Conservation (phyloP, 345 rosid species). For the Sapria himalayana region DNA sequence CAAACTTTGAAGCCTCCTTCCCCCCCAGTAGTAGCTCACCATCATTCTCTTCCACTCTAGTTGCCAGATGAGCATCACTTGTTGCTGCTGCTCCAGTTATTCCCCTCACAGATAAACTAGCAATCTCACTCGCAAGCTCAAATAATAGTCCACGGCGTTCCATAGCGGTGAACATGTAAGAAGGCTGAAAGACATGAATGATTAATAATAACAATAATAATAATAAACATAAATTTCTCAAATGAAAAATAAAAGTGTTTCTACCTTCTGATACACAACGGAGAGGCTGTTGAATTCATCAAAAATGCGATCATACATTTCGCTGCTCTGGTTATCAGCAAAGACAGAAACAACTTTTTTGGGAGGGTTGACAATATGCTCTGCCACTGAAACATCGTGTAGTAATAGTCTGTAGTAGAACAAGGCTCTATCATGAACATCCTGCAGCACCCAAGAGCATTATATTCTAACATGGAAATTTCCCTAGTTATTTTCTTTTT, state of each 20-base stretch:
- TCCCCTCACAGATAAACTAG: slow-evolving; percentile 39
- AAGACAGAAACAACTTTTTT: slow-evolving; percentile 95
- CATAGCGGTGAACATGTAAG: slow-evolving; percentile 90
- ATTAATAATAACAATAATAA: background rate
- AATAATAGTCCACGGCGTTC: slow-evolving; percentile 88
- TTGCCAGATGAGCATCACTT: slow-evolving; percentile 33
- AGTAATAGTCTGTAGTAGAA: slow-evolving; percentile 91
- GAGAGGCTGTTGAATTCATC: slow-evolving; percentile 94
- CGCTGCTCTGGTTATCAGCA: slow-evolving; percentile 94
- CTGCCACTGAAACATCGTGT: slow-evolving; percentile 51
- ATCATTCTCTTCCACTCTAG: slow-evolving; percentile 68
- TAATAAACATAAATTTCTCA: background rate
- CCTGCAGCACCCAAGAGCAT: no score
- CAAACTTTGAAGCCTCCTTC: slow-evolving; percentile 68
- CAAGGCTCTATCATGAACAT: slow-evolving; percentile 96
- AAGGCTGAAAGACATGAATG: slow-evolving; percentile 43
- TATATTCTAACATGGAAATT: no score
- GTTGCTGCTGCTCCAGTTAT: slow-evolving; percentile 49
- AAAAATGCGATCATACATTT: slow-evolving; percentile 84
- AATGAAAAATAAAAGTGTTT: slow-evolving; percentile 5
- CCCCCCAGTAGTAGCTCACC: slow-evolving; percentile 65
- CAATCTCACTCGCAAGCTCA: slow-evolving; percentile 72
- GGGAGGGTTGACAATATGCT: slow-evolving; percentile 79
- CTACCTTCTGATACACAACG: slow-evolving; percentile 83
- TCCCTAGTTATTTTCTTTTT: no score